Conservation (phyloP, 2,329 filamentous ascomycete genomes). For the Penicillium sp. region DNA sequence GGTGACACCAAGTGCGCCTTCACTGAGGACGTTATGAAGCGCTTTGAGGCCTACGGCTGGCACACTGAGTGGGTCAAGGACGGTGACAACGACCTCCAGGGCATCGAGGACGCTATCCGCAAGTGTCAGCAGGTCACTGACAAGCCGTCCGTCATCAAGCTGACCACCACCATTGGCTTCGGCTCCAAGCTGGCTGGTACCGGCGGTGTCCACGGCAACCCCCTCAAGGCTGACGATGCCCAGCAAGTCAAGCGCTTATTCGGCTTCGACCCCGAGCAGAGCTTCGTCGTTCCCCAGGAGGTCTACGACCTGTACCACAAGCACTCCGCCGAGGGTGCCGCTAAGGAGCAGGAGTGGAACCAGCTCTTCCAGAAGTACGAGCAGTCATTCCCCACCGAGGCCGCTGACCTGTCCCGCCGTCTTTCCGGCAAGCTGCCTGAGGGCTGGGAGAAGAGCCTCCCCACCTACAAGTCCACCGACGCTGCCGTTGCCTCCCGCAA, state of each 20-base stretch:
- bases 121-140: conserved; percentile 84
- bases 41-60: conserved; percentile 98
- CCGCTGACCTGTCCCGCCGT: conserved; percentile 79
- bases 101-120: conserved; percentile 84
- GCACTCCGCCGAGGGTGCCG: conserved; percentile 81
- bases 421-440: conserved; percentile 81
- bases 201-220: conserved; percentile 91
- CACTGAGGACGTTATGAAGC: conserved; percentile 93
- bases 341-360: conserved; percentile 93
- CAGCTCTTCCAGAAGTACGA: conserved; percentile 85
- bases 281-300: conserved; percentile 88
- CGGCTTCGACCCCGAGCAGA: conserved; percentile 92
- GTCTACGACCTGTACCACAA: conserved; percentile 91
- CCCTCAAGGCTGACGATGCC: conserved; percentile 91
- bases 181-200: conserved; percentile 93
- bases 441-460: conserved; percentile 93
- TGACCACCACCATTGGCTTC: conserved; percentile 96
- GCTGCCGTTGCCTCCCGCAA: conserved; percentile 88
- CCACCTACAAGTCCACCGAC: conserved; percentile 85
- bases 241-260: conserved; percentile 93
- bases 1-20: conserved; percentile 95
- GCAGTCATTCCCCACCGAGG: conserved; percentile 73
- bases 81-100: conserved; percentile 83
- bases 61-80: conserved; percentile 81
- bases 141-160: conserved; percentile 96